phyloP scores from a whole-genome alignment of 768 basidiomycete species.

The Boletus huronensis region DNA sequence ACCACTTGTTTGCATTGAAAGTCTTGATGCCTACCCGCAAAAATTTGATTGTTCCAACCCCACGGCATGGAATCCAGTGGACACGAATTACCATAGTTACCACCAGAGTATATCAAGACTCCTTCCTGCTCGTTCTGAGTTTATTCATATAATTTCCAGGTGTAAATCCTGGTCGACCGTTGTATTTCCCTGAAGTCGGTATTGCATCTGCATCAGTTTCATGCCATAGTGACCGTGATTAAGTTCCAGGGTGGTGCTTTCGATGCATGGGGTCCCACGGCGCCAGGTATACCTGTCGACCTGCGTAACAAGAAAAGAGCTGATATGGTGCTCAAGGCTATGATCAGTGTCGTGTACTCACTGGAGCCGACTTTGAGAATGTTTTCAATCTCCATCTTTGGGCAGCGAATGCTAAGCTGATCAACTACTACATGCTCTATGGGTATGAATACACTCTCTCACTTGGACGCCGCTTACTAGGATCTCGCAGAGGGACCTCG shows the following conservation, averaged over 20 bases:
- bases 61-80: slow-evolving; percentile 58
- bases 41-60: slow-evolving; percentile 80
- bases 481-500: slow-evolving; percentile 62
- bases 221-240: slow-evolving; percentile 13
- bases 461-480: not conserved
- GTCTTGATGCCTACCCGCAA: slow-evolving; percentile 72
- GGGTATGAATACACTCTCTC: slow-evolving; percentile 42
- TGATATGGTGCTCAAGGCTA: slow-evolving; percentile 45
- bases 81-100: slow-evolving; percentile 60
- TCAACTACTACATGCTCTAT: slow-evolving; percentile 84
- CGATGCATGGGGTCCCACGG: slow-evolving; percentile 76
- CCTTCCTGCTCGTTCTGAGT: not conserved
- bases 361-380: slow-evolving; percentile 69
- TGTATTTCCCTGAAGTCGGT: slow-evolving; percentile 67
- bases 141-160: slow-evolving; percentile 37
- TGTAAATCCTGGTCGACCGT: slow-evolving; percentile 49
- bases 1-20: slow-evolving; percentile 16
- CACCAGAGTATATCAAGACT: slow-evolving; percentile 39
- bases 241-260: slow-evolving; percentile 75
- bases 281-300: slow-evolving; percentile 46
- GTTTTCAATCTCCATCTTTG: slow-evolving; percentile 78
- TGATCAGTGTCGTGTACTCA: slow-evolving; percentile 57
- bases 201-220: not conserved
- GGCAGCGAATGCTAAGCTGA: slow-evolving; percentile 78
- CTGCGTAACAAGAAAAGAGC: not conserved